Evolutionary conservation across 1,139 yeast species (phyloP), one percentile per base, ranked within the genome.

Genomic region (Taphrina sp.): DNA sequence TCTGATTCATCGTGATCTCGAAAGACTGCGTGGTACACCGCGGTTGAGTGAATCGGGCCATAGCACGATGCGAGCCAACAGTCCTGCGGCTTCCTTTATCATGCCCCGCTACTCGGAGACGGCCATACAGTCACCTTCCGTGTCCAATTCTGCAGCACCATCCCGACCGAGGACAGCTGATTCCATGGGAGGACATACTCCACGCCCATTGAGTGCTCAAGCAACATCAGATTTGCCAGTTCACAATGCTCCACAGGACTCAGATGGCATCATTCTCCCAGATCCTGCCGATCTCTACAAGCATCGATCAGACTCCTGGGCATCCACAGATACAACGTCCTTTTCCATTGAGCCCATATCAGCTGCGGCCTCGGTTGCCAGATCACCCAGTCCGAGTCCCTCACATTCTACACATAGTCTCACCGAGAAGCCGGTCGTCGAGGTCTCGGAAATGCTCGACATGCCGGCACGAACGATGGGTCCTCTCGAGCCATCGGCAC

Each of bases 1-100:
- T 12, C 38, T 43, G 31, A 34, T 49, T 14, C 54, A 38, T 23
- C 35, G 44, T 3, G 46, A 49, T 19, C 36, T 49, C 17, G 54
- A 49, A 10, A 33, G 54, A 14, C 34, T 49, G 16, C 33, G 54
- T 22, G 22, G 23, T 17, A 41, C 54, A 4, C 47, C 47, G 4
- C 37, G 31, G 10, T 22, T 47, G 26, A 14, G 41, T 7, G 46
- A 49, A 16, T 38, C 46, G 2, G 54, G 54, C 16, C 46, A n/a
- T 12, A 38, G 39, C 4, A 39, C 54, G 10, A 33, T 49, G 38
- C 38, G 54, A n/a, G 33, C 44, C 22, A 22, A 29, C 16, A 38
- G 46, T 31, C 54, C 54, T n/a, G 39, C 46, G 10, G 26, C 26
- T 14, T 49, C 54, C 16, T 49, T 49, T 35, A 49, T 49, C 33